These are phyloP conservation scores for Grigorovia humatica DNA, from an alignment of 805 yeast species.

Conservation along the genomic window DNA sequence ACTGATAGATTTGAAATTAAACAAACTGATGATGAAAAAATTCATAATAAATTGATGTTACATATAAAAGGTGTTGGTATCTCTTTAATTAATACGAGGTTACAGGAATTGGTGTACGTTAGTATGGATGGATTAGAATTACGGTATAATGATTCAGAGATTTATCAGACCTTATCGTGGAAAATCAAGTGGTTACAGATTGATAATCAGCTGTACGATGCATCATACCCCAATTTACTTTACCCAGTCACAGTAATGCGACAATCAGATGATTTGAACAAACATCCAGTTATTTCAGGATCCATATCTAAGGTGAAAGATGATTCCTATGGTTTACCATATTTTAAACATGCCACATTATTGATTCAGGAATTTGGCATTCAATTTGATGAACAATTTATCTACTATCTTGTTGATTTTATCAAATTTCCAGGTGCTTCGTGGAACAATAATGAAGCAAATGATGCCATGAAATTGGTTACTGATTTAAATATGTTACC, in stretches of 20 bases:
- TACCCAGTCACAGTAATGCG: constrained; percentile 89
- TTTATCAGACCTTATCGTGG: constrained; percentile 68
- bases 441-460: constrained; percentile 37
- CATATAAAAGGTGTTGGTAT: constrained; percentile 79
- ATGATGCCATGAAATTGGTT: constrained; percentile 4
- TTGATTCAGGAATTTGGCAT: constrained; percentile 83
- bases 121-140: constrained; percentile 74
- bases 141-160: constrained; percentile 70
- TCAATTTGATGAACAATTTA: constrained; percentile 89
- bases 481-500: constrained; percentile 50
- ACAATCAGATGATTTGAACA: constrained; percentile 69
- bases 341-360: constrained; percentile 83
- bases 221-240: constrained; percentile 74
- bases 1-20: constrained; percentile 44
- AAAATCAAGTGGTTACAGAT: constrained; percentile 91
- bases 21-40: constrained; percentile 28
- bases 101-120: constrained; percentile 75
- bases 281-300: constrained; percentile 84
- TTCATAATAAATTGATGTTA: constrained; percentile 37
- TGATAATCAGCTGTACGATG: constrained; percentile 85
- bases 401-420: constrained; percentile 73
- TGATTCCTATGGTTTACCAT: constrained; percentile 80
- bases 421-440: constrained; percentile 71
- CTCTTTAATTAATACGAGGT: constrained; percentile 62
- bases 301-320: constrained; percentile 79